Evolutionary conservation across 768 basidiomycete species (phyloP).

Genomic region (Ephemerocybe angulata): DNA sequence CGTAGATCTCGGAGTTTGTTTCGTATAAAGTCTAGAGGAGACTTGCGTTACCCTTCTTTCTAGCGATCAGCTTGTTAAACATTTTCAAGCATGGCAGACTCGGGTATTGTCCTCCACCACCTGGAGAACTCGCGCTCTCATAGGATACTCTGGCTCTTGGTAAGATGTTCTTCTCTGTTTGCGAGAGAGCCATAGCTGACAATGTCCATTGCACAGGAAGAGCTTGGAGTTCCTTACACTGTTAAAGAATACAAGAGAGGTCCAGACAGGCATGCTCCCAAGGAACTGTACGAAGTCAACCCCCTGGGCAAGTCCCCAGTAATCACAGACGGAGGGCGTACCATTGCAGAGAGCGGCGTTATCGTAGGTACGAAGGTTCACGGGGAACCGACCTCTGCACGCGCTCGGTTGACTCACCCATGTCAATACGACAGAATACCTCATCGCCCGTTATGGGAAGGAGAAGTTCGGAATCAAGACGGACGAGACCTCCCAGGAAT

Average conservation of each 20-base stretch:
- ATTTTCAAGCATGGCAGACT: background rate
- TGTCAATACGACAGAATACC: constrained; percentile 31
- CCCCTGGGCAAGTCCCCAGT: constrained; percentile 48
- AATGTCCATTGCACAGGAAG: constrained; percentile 41
- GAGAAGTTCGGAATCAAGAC: constrained; percentile 23
- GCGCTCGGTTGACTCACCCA: background rate
- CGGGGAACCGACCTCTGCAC: background rate
- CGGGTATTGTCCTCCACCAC: constrained; percentile 32
- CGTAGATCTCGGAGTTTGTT: too few relatives aligned
- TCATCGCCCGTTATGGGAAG: constrained; percentile 37
- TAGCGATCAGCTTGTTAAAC: too few relatives aligned
- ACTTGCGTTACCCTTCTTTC: too few relatives aligned
- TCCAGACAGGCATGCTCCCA: constrained; percentile 29
- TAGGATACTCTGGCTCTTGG: constrained; percentile 45
- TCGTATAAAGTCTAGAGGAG: too few relatives aligned
- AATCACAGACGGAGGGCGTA: constrained; percentile 43
- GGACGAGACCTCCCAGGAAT: constrained; percentile 22
- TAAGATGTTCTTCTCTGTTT: constrained; percentile 17
- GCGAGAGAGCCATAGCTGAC: too few relatives aligned
- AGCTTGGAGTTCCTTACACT: constrained; percentile 43
- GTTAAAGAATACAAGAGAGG: constrained; percentile 39
- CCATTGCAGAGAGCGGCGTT: constrained; percentile 36
- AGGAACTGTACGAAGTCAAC: constrained; percentile 32
- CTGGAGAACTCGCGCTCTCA: constrained; percentile 48
- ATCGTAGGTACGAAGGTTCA: constrained; percentile 32